phyloP scores from a whole-genome alignment of 768 basidiomycete genomes.

The Xanthoconium stramineum region DNA sequence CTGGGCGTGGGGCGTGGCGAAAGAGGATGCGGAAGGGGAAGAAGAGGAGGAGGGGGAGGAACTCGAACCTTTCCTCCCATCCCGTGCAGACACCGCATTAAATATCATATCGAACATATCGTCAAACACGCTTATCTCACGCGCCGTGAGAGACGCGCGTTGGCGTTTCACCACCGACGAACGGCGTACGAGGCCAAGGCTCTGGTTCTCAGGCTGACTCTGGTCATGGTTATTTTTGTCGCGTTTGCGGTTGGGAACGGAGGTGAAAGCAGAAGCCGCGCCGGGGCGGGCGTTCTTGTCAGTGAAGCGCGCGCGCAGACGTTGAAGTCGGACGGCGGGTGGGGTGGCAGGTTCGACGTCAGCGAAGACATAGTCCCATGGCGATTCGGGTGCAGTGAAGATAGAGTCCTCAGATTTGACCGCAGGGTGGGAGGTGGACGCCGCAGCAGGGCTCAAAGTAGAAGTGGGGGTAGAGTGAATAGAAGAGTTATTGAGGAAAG shows the following conservation, averaged over 20 bases:
- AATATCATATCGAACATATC: slow-evolving; percentile 76
- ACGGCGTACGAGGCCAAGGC: slow-evolving; percentile 3
- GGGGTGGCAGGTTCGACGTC: slow-evolving; percentile 37
- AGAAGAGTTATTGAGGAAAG: neutral
- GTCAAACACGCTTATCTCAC: slow-evolving; percentile 63
- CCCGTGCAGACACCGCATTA: slow-evolving; percentile 43
- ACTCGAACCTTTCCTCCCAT: neutral
- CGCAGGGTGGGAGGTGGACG: slow-evolving; percentile 1
- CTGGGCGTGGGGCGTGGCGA: neutral
- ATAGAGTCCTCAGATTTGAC: slow-evolving; percentile 25
- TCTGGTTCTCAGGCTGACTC: neutral
- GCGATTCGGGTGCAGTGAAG: slow-evolving; percentile 34
- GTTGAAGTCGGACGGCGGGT: slow-evolving; percentile 5
- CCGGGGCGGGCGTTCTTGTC: neutral
- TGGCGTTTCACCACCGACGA: slow-evolving; percentile 22
- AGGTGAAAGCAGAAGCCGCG: neutral
- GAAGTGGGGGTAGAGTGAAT: neutral
- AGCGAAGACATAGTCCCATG: slow-evolving; percentile 56
- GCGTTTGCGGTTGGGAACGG: neutral
- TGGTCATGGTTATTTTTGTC: no score
- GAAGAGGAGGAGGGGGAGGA: neutral
- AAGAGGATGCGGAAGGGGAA: neutral
- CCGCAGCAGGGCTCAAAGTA: neutral
- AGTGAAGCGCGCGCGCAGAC: slow-evolving; percentile 10
- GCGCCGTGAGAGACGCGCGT: slow-evolving; percentile 63